A percentile compares a stretch with the other conserved stretches of the same genome.
phyloP scores from a whole-genome alignment of 192 early-diverging fungal genomes.

The Chytriomyces sp. region DNA sequence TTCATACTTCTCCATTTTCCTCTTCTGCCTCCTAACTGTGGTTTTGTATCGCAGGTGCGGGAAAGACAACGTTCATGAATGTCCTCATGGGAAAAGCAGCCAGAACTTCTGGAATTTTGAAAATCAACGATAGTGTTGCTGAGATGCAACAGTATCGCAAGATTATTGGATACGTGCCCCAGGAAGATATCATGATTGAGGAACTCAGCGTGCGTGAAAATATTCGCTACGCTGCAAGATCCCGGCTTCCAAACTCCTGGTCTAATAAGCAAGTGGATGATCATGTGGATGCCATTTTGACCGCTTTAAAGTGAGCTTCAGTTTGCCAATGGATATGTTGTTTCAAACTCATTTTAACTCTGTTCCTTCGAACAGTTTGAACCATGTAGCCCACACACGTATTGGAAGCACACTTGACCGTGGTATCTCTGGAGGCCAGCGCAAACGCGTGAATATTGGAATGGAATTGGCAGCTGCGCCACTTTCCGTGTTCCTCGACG shows the following conservation, averaged over 20 bases:
- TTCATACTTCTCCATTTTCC: background rate
- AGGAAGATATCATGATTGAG: conserved; percentile 49
- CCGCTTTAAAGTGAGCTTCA: conserved; percentile 56
- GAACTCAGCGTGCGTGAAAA: conserved; percentile 77
- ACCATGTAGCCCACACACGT: conserved; percentile 36
- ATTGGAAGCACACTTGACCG: conserved; percentile 75
- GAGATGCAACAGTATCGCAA: conserved; percentile 44
- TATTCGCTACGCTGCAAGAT: conserved; percentile 74
- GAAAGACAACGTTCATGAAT: conserved; percentile 57
- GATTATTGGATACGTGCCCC: conserved; percentile 50
- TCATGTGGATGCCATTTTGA: conserved; percentile 74
- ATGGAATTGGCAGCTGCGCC: conserved; percentile 84
- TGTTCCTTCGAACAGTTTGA: conserved; percentile 14
- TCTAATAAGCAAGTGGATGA: conserved; percentile 68
- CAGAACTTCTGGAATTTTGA: conserved; percentile 40
- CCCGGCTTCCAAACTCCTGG: conserved; percentile 72
- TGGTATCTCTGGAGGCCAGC: conserved; percentile 85
- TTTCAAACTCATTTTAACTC: conserved; percentile 21
- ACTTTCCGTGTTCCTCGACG: conserved; percentile 85
- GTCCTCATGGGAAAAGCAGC: conserved; percentile 47
- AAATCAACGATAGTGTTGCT: conserved; percentile 38
- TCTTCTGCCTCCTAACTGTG: background rate
- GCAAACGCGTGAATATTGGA: conserved; percentile 84
- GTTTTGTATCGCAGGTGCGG: conserved; percentile 24
- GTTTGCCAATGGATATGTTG: conserved; percentile 54